Conservation (phyloP, 352 stramenopile species). For the Blastocystis sp. region DNA sequence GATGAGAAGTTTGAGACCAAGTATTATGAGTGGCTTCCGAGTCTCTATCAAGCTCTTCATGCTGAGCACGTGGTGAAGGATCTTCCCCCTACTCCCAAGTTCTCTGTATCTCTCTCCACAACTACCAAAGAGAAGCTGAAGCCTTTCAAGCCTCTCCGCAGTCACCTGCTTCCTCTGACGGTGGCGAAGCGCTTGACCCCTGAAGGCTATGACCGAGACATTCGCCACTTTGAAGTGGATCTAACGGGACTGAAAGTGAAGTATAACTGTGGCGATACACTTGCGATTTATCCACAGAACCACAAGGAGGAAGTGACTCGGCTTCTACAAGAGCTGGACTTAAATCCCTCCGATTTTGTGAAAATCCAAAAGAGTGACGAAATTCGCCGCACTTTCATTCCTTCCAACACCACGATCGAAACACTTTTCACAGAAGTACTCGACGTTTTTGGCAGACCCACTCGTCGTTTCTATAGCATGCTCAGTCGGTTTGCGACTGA, state of each 20-base stretch:
- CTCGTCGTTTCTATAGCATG: conserved; percentile 77
- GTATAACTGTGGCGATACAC: conserved; percentile 77
- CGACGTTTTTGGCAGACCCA: conserved; percentile 75
- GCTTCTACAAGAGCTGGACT: conserved; percentile 72
- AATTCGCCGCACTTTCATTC: conserved; percentile 19
- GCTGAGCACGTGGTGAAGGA: conserved; percentile 29
- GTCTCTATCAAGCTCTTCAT: background rate
- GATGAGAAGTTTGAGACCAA: conserved; percentile 40
- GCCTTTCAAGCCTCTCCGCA: conserved; percentile 66
- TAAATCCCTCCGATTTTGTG: conserved; percentile 72
- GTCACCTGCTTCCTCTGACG: conserved; percentile 70
- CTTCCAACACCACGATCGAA: conserved; percentile 74
- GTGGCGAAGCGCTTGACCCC: conserved; percentile 77
- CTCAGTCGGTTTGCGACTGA: conserved; percentile 70
- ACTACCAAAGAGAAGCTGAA: conserved; percentile 63
- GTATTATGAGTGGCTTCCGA: conserved; percentile 20
- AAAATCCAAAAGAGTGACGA: conserved; percentile 70
- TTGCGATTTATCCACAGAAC: conserved; percentile 78
- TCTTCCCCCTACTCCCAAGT: conserved; percentile 67
- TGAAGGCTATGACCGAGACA: conserved; percentile 75
- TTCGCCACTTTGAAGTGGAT: conserved; percentile 80
- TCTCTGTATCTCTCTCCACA: conserved; percentile 66
- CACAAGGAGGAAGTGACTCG: conserved; percentile 72
- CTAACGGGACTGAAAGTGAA: conserved; percentile 74
- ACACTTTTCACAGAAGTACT: conserved; percentile 76